Percentiles rank a stretch among this genome's conserved stretches.
phyloP scores from a whole-genome alignment of 2,329 filamentous ascomycete species.

The Talaromyces piceae region DNA sequence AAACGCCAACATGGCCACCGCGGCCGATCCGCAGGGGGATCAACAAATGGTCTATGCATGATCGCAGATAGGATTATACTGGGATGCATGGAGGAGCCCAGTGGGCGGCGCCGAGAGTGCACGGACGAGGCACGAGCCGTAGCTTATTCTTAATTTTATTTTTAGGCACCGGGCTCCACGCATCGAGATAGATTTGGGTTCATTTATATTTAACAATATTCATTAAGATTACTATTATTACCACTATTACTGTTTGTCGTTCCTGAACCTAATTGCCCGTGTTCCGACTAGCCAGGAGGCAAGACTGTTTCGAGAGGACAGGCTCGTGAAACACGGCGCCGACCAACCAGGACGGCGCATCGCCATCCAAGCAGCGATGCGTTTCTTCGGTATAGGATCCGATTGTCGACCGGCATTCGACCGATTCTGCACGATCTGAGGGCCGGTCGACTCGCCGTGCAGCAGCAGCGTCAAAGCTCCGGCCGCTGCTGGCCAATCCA shows the following conservation, averaged over 20 bases:
- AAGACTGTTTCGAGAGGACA: neutral
- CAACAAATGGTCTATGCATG: neutral
- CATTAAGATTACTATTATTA: neutral
- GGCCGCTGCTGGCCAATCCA: constrained; percentile 2
- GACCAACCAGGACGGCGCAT: neutral
- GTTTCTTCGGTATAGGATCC: neutral
- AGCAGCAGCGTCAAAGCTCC: neutral
- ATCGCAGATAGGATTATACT: no score
- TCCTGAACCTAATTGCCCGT: no score
- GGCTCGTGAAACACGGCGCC: neutral
- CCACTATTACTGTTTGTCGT: neutral
- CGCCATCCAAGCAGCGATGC: neutral
- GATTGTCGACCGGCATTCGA: neutral
- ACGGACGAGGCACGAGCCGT: neutral
- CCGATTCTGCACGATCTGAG: neutral
- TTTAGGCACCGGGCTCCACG: neutral
- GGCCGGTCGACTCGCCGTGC: constrained; percentile 8
- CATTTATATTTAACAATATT: neutral
- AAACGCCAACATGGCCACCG: neutral
- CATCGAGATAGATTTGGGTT: no score
- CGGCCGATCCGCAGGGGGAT: neutral
- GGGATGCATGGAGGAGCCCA: no score
- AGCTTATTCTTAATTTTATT: neutral
- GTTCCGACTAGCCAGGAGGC: neutral
- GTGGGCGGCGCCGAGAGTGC: neutral